phyloP scores from a whole-genome alignment of 1,284 basidiomycete species.

The Naganishia sp. region DNA sequence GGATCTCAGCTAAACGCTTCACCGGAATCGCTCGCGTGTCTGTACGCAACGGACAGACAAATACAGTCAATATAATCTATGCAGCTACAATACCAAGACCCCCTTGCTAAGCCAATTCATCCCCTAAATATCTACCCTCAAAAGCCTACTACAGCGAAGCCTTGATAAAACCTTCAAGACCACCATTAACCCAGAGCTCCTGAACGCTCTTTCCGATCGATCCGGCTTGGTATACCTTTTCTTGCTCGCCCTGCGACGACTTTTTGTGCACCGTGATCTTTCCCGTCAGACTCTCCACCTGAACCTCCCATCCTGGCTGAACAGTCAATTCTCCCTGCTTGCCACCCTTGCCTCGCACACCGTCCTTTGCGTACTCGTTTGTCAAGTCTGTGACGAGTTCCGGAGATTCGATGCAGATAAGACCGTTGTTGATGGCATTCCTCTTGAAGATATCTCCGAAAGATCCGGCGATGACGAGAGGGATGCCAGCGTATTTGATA shows the following conservation, averaged over 20 bases:
- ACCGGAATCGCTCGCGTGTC: too few species aligned
- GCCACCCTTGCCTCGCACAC: conserved; percentile 73
- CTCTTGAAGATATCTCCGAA: conserved; percentile 99
- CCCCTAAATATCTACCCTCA: background rate
- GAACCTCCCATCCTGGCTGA: conserved; percentile 63
- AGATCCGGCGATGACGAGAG: conserved; percentile 90
- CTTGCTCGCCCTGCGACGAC: conserved; percentile 53
- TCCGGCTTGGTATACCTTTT: conserved; percentile 67
- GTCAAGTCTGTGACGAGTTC: conserved; percentile 87
- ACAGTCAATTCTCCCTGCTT: conserved; percentile 77
- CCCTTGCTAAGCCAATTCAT: background rate
- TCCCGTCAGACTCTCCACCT: conserved; percentile 71
- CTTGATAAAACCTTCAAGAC: conserved; percentile 58
- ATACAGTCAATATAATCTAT: too few species aligned
- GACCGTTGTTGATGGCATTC: conserved; percentile 97
- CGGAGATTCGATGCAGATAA: conserved; percentile 91
- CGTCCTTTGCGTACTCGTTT: conserved; percentile 67
- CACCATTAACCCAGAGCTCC: conserved; percentile 67
- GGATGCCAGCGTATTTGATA: conserved; percentile 88
- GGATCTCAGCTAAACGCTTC: too few species aligned
- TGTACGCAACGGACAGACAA: too few species aligned
- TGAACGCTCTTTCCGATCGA: conserved; percentile 87
- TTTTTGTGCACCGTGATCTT: conserved; percentile 60
- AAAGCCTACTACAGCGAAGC: conserved; percentile 51
- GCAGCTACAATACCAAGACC: background rate